Base-by-base conservation (phyloP, 2,329 filamentous ascomycete species). In the Colletotrichum abscissum region DNA sequence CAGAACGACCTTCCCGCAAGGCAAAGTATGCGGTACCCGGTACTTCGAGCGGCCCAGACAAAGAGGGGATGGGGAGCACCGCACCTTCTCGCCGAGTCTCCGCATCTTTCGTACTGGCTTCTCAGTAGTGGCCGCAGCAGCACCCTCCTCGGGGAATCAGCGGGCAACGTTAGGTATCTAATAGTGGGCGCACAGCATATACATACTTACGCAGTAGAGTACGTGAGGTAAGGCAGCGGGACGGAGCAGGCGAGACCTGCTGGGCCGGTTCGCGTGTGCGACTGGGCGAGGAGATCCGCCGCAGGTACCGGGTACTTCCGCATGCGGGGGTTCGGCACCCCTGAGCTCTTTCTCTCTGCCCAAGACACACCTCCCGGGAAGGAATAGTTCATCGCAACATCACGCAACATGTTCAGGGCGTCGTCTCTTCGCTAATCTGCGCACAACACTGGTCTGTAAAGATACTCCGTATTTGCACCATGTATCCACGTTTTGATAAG, bases 361-460 rank as follows among this genome's bases (percentile, higher is more conserved):
- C 60, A 73, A 73, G 67, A 73, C 70, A 73, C 60, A 65, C 70
- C 70, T 73, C 70, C 67, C 26, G 42, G 60, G 56, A 46, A 16
- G 67, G 70, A 46, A 64, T 70, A 60, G 70, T 56, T n/a, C 42
- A 16, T 73, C 33, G 33, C 55, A 67, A 70, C 68, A 67, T 71
- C 68, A 71, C 68, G 55, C 67, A 73, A 73, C 42, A 63, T 33
- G 58, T 22, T 5, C 46, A 33, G 30, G 46, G 16, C 55, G 52
- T 22, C 65, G 52, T 22, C 65, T 49, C 46, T 46, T 42, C 63
- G 57, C 58, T 69, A 69, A 69, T 72, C 58, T 68, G 7, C 52
- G 28, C 28, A 9, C 42, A 16, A 63, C 19, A 54, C 28, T n/a
- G 19, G 19, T 63, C 35, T 26, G 2, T 28, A 7, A 46, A 62